Conservation (phyloP, 129 eudicot species). For the carrot (Daucus carota) region DNA sequence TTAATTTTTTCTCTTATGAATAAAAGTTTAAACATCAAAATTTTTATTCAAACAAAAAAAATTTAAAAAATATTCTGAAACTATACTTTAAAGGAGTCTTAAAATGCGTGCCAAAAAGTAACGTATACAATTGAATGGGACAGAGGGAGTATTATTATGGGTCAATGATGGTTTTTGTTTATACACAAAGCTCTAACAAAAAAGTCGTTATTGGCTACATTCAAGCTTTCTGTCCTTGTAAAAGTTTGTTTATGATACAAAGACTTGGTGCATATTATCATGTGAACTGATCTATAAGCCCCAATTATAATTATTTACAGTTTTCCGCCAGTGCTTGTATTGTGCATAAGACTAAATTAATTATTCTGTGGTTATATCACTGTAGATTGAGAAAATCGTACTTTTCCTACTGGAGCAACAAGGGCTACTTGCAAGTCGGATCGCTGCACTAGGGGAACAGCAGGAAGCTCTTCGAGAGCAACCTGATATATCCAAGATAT, state of each 20-base stretch:
- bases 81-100: no score
- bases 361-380: background rate
- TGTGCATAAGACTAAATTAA: background rate
- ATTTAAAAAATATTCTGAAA: no score
- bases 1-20: no score
- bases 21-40: no score
- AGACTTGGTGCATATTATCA: background rate
- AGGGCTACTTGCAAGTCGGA: constrained; percentile 79
- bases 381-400: constrained; percentile 84
- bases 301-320: background rate
- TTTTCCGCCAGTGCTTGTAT: background rate
- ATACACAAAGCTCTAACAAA: background rate
- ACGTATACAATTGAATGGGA: no score
- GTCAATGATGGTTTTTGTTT: background rate
- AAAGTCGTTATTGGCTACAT: background rate
- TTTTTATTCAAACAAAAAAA: no score
- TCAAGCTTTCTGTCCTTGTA: background rate
- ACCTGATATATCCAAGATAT: constrained; percentile 62
- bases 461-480: constrained; percentile 54
- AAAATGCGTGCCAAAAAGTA: no score
- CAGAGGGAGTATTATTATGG: background rate
- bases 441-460: constrained; percentile 53
- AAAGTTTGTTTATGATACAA: background rate
- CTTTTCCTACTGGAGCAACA: constrained; percentile 92
- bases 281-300: background rate